Percentiles rank a stretch among this genome's conserved stretches.
These are phyloP conservation scores for Trametes cubensis DNA, from an alignment of 768 basidiomycete species.

Conservation along the genomic window DNA sequence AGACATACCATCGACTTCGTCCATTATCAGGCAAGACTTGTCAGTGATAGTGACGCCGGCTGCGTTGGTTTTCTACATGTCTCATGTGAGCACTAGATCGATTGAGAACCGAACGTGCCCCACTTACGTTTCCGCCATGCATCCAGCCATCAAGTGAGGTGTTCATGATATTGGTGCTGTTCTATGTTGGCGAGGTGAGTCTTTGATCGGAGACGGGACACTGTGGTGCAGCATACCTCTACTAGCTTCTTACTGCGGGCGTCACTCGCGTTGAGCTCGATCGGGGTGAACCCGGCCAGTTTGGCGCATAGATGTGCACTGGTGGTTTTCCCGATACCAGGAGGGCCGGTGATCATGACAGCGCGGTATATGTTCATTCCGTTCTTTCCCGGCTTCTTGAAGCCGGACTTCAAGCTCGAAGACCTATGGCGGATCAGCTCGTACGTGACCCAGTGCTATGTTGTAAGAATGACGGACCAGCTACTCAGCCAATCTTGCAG, in stretches of 20 bases:
- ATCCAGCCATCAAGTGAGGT: constrained; percentile 87
- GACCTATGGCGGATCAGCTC: constrained; percentile 55
- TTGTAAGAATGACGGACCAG: constrained; percentile 57
- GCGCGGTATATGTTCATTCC: constrained; percentile 87
- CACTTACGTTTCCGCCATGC: constrained; percentile 52
- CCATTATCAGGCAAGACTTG: constrained; percentile 92
- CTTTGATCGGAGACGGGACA: not conserved
- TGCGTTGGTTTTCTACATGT: constrained; percentile 56
- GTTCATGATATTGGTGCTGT: constrained; percentile 88
- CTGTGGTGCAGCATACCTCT: constrained; percentile 54
- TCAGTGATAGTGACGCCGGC: constrained; percentile 76
- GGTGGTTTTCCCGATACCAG: constrained; percentile 98
- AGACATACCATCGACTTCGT: constrained; percentile 99
- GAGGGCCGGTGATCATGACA: constrained; percentile 88
- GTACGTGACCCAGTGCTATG: not conserved
- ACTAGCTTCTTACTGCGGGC: constrained; percentile 94
- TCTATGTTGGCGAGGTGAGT: constrained; percentile 46
- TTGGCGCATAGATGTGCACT: constrained; percentile 92
- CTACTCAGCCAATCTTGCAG: constrained; percentile 83
- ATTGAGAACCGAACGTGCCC: not conserved
- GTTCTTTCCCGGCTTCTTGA: constrained; percentile 94
- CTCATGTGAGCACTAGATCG: not conserved
- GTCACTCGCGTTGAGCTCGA: constrained; percentile 97
- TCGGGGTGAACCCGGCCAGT: constrained; percentile 86
- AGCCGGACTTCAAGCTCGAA: constrained; percentile 66